Base-by-base conservation (phyloP, 352 stramenopile species). In the Globisporangium solare region DNA sequence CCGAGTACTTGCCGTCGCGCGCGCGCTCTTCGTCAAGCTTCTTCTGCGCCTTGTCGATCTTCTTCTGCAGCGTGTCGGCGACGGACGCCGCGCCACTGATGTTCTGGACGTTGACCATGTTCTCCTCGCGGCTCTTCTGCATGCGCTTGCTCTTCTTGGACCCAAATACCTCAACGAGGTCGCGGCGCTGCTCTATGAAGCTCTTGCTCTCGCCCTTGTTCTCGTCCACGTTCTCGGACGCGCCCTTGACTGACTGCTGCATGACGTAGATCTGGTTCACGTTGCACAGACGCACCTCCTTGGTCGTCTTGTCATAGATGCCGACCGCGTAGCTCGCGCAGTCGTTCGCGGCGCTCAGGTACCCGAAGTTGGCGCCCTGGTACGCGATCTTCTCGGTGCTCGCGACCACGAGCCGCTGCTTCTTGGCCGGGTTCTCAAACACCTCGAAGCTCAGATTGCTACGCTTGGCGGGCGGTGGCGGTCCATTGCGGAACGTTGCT, bases 121-220 rank as follows among this genome's bases (percentile, higher is more conserved):
- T 94, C 63, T 92, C 83, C 63, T 92, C 80, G 54, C 80, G 78
- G 41, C 67, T 88, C 56, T 86, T 88, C 58, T 90, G 79, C 69
- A 94, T 88, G 51, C 81, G 77, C 60, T 89, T 89, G 68, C 79
- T 89, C 64, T 90, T 89, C 64, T 94, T 94, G 66, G 67, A 83
- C 31, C 83, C 83, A 40, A 94, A 94, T 13, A 79, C 75, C 37
- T 92, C 77, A 31, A 92, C 79, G 13, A 94, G 79, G 42, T 89
- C 80, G 42, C 77, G 73, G 47, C 78, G 70, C 63, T 88, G 68
- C 45, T 92, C 79, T 66, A 86, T 79, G 55, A 66, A 84, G 62
- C 54, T 84, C 66, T 86, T 86, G 63, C 59, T 64, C 1, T 79
- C 66, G 59, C 73, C 76, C 40, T 70, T 70, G 58, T 85, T 78